Percentiles rank a stretch among this genome's conserved stretches.
Conservation (phyloP, 257 asterid genomes). For the Fraxinus pennsylvanica region DNA sequence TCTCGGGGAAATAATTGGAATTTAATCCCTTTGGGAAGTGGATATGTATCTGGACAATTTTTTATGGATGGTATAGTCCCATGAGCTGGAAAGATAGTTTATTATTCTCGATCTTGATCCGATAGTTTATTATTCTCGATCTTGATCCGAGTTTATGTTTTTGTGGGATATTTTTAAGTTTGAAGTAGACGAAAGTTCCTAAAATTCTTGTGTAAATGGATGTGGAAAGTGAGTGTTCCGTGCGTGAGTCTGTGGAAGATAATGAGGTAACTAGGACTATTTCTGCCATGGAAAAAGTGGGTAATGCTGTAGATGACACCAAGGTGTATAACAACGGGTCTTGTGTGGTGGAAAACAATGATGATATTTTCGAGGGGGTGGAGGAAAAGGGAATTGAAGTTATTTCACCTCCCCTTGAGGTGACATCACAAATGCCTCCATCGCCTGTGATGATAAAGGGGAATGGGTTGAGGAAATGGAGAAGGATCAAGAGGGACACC, state of each 20-base stretch:
- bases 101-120: conserved; percentile 74
- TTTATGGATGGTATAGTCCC: conserved; percentile 27
- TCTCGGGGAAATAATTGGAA: conserved; percentile 21
- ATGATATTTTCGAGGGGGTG: conserved; percentile 26
- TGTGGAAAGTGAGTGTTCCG: conserved; percentile 45
- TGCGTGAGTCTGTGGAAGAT: conserved; percentile 49
- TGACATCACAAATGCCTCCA: conserved; percentile 17
- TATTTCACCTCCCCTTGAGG: conserved; percentile 8
- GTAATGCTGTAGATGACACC: conserved; percentile 30
- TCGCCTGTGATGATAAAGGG: conserved; percentile 39
- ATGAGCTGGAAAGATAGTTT: conserved; percentile 62
- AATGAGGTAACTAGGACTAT: conserved; percentile 37
- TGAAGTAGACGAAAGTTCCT: conserved; percentile 10
- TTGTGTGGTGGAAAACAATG: conserved; percentile 24
- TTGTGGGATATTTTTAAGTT: conserved; percentile 11
- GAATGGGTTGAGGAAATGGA: conserved; percentile 79
- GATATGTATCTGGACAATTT: conserved; percentile 20
- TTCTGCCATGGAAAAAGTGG: conserved; percentile 23
- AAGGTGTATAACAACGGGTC: conserved; percentile 42
- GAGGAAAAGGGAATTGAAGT: conserved; percentile 22
- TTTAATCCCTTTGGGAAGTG: conserved; percentile 21
- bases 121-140: conserved; percentile 59
- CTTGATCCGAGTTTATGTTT: conserved; percentile 50
- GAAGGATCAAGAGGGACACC: conserved; percentile 63
- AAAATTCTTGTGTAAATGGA: conserved; percentile 39